These are phyloP conservation scores for Hordeum vulgare DNA, from an alignment of 176 grass and related monocot genomes.

Conservation along the genomic window MorexV3_pseudomolecules_assembly NC_058521.1:275129588-275130087, in stretches of 20 bases:
- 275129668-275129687: too few species aligned
- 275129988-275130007: background rate
- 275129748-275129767: slow-evolving; percentile 3
- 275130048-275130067: too few species aligned
- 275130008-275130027: too few species aligned
- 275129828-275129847: slow-evolving; percentile 37
- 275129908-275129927: slow-evolving; percentile 58
- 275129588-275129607: background rate
- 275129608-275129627: slow-evolving; percentile 45
- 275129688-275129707: too few species aligned
- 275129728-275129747: too few species aligned
- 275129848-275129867: slow-evolving; percentile 73
- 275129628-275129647: slow-evolving; percentile 22
- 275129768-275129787: slow-evolving; percentile 44
- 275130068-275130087: too few species aligned
- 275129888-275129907: background rate
- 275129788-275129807: slow-evolving; percentile 40
- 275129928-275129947: slow-evolving; percentile 46
- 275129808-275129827: slow-evolving; percentile 33
- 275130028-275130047: too few species aligned
- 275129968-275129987: slow-evolving; percentile 50
- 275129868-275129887: slow-evolving; percentile 44
- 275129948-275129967: slow-evolving; percentile 65
- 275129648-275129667: slow-evolving; percentile 47
- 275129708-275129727: too few species aligned